A percentile compares a stretch with the other conserved stretches of the same genome.
phyloP scores from a whole-genome alignment of 352 stramenopile genomes.

The Pythium pyrilobum region DNA sequence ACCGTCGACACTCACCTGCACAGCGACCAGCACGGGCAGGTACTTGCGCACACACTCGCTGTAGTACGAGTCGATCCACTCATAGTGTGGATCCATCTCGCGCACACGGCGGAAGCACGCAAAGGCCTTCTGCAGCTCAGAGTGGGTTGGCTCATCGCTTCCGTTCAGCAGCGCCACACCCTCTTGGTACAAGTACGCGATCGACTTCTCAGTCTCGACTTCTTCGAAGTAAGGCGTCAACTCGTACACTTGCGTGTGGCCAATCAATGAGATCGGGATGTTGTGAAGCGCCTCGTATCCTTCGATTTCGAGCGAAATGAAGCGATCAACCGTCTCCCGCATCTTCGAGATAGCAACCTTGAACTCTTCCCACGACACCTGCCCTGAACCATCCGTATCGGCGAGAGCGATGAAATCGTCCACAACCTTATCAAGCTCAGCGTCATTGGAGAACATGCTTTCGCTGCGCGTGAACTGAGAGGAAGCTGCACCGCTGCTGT shows the following conservation, averaged over 20 bases:
- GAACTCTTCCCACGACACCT: conserved; percentile 86
- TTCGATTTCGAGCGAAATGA: conserved; percentile 72
- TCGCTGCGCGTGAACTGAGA: conserved; percentile 27
- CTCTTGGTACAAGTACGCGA: conserved; percentile 62
- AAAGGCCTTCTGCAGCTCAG: conserved; percentile 69
- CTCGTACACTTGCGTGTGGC: conserved; percentile 75
- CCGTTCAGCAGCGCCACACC: conserved; percentile 64
- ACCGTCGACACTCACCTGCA: conserved; percentile 68
- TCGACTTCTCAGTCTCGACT: conserved; percentile 56
- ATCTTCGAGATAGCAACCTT: conserved; percentile 80
- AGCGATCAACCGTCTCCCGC: conserved; percentile 58
- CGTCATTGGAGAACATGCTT: conserved; percentile 50
- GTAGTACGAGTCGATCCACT: conserved; percentile 86
- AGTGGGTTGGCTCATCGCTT: conserved; percentile 41
- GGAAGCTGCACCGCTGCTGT: conserved; percentile 6
- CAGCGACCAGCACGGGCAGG: conserved; percentile 57
- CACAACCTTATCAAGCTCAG: conserved; percentile 49
- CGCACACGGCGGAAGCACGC: conserved; percentile 68
- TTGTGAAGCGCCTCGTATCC: conserved; percentile 61
- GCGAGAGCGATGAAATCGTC: conserved; percentile 77
- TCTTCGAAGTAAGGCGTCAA: conserved; percentile 70
- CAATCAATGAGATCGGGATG: conserved; percentile 60
- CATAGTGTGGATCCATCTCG: conserved; percentile 64
- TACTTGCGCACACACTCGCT: conserved; percentile 58
- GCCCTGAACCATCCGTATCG: conserved; percentile 70